Conservation (phyloP, 164 flowering plant genomes). For the Litsea cubeba region DNA sequence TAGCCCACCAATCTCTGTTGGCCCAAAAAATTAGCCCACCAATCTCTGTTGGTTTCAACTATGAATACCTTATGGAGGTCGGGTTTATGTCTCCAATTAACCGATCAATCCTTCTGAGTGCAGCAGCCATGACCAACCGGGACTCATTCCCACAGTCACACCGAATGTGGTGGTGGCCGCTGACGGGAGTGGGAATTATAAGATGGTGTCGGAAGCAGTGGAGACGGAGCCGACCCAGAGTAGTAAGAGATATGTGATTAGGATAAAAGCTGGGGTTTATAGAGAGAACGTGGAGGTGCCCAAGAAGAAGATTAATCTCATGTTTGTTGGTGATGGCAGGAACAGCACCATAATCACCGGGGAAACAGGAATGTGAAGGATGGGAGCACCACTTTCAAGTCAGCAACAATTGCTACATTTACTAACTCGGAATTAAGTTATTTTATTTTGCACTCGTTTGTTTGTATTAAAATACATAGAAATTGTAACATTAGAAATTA, state of each 20-base stretch:
- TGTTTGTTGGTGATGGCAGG: constrained; percentile 88
- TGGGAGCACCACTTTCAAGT: constrained; percentile 17
- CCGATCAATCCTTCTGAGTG: constrained; percentile 38
- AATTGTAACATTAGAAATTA: no score
- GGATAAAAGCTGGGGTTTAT: constrained; percentile 79
- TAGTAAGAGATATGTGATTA: constrained; percentile 57
- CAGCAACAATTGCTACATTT: constrained; percentile 85
- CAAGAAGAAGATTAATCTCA: constrained; percentile 67
- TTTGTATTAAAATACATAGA: no score
- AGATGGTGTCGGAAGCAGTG: constrained; percentile 78
- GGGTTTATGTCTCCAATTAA: no score
- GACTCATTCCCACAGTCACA: constrained; percentile 53
- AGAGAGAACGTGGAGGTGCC: constrained; percentile 80
- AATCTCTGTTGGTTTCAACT: no score
- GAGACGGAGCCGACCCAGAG: constrained; percentile 73
- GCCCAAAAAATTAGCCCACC: no score
- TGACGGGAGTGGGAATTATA: constrained; percentile 53
- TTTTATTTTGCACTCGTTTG: no score
- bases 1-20: no score
- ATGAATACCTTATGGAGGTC: no score
- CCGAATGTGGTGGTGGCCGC: constrained; percentile 79
- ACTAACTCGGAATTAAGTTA: no score
- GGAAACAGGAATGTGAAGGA: constrained; percentile 61
- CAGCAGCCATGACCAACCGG: constrained; percentile 67
- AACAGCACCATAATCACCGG: constrained; percentile 77